A percentile compares a stretch with the other conserved stretches of the same genome.
Conservation (phyloP, 805 yeast species). For the Ogataea chonburiensis region DNA sequence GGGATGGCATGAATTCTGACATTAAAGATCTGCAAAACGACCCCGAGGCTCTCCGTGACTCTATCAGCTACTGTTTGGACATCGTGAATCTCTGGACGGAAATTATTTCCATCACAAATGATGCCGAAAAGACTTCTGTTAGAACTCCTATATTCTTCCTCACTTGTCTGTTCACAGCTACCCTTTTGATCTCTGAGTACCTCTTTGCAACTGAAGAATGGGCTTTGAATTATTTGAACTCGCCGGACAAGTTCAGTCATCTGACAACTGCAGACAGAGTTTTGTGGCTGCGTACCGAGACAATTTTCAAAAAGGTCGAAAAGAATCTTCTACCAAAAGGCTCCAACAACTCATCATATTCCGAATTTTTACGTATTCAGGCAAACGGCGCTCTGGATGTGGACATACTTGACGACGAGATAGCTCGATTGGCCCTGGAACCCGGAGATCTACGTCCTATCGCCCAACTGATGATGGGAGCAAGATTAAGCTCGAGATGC, state of each 20-base stretch:
- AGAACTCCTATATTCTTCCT: slow-evolving; percentile 76
- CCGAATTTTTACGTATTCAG: slow-evolving; percentile 57
- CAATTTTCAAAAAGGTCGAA: slow-evolving; percentile 59
- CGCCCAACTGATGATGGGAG: slow-evolving; percentile 44
- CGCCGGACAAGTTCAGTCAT: slow-evolving; percentile 21
- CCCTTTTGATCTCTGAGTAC: slow-evolving; percentile 62
- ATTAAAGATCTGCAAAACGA: slow-evolving; percentile 49
- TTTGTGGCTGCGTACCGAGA: slow-evolving; percentile 64
- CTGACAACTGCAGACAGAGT: slow-evolving; percentile 49
- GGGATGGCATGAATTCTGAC: slow-evolving; percentile 61
- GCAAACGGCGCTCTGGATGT: slow-evolving; percentile 61
- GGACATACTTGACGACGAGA: slow-evolving; percentile 46
- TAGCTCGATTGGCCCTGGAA: slow-evolving; percentile 46
- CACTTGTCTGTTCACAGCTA: slow-evolving; percentile 64
- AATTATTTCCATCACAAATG: slow-evolving; percentile 61
- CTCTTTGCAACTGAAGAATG: slow-evolving; percentile 55
- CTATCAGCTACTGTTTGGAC: slow-evolving; percentile 55
- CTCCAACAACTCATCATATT: slow-evolving; percentile 50
- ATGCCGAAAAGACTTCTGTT: slow-evolving; percentile 64
- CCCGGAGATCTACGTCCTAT: slow-evolving; percentile 47
- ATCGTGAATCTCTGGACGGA: slow-evolving; percentile 71
- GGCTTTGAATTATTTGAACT: slow-evolving; percentile 38
- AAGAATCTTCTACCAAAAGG: slow-evolving; percentile 52
- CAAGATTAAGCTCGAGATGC: slow-evolving; percentile 54
- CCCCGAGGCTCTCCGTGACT: slow-evolving; percentile 63